These are phyloP conservation scores for Penicillium nordicum DNA, from an alignment of 2,329 filamentous ascomycete genomes.

Conservation along the genomic window DNA sequence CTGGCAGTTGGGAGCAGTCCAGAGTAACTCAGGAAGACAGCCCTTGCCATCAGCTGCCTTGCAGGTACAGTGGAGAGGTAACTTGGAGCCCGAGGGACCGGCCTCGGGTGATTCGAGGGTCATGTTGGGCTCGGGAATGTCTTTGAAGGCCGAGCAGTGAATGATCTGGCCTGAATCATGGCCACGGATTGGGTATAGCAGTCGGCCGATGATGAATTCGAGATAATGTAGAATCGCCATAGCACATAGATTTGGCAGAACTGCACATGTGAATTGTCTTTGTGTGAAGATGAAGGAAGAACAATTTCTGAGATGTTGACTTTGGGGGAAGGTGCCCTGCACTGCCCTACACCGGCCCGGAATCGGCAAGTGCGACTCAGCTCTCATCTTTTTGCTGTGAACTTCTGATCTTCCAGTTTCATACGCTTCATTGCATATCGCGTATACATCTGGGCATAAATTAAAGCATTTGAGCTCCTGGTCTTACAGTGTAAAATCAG, in stretches of 20 bases:
- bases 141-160: conserved; percentile 21
- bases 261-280: neutral
- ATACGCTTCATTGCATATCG: neutral
- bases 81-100: conserved; percentile 22
- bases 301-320: neutral
- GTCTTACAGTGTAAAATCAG: neutral
- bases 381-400: neutral
- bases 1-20: conserved; percentile 18
- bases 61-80: conserved; percentile 24
- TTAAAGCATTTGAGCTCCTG: neutral
- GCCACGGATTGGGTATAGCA: conserved; percentile 25
- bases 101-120: conserved; percentile 22
- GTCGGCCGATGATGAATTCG: conserved; percentile 19
- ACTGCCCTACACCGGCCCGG: conserved; percentile 16
- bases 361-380: conserved; percentile 14
- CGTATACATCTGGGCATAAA: too few relatives aligned
- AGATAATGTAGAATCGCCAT: conserved; percentile 14
- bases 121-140: conserved; percentile 24
- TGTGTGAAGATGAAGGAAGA: neutral
- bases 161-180: conserved; percentile 27
- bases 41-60: conserved; percentile 22
- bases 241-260: neutral
- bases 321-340: conserved; percentile 2
- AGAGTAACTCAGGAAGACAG: conserved; percentile 23
- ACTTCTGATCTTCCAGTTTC: neutral